These are phyloP conservation scores for Anisodus acutangulus DNA, from an alignment of 257 asterid genomes.

Conservation along the genomic window DNA sequence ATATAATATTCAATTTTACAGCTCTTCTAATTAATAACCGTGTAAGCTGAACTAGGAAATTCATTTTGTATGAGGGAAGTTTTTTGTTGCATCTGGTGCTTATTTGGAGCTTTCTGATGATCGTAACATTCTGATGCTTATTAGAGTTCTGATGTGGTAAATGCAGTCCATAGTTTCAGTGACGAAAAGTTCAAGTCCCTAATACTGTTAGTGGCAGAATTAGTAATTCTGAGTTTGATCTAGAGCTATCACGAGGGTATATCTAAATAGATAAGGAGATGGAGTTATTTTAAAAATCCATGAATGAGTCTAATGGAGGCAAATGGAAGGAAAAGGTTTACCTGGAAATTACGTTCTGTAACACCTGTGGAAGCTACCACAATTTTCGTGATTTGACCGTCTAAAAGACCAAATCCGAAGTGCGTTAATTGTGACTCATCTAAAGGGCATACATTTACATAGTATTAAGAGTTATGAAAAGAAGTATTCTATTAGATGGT, in stretches of 20 bases:
- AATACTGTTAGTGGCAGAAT: not conserved
- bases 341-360: not conserved
- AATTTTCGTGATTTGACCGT: not conserved
- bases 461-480: not conserved
- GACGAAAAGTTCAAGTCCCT: not conserved
- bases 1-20: not conserved
- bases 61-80: not conserved
- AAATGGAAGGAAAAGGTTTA: not conserved
- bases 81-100: not conserved
- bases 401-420: not conserved
- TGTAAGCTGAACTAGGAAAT: not conserved
- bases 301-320: not conserved
- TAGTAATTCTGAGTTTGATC: not conserved
- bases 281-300: not conserved
- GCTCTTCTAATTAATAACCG: not conserved
- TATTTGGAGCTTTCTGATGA: no score
- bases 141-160: constrained; percentile 13
- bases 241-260: not conserved
- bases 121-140: not conserved
- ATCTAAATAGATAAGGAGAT: not conserved
- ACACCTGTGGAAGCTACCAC: not conserved
- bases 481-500: not conserved
- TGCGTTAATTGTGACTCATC: not conserved
- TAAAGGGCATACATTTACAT: not conserved
- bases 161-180: not conserved